Base-by-base conservation (phyloP, 2,329 filamentous ascomycete species). In the Tolypocladium nubicola region DNA sequence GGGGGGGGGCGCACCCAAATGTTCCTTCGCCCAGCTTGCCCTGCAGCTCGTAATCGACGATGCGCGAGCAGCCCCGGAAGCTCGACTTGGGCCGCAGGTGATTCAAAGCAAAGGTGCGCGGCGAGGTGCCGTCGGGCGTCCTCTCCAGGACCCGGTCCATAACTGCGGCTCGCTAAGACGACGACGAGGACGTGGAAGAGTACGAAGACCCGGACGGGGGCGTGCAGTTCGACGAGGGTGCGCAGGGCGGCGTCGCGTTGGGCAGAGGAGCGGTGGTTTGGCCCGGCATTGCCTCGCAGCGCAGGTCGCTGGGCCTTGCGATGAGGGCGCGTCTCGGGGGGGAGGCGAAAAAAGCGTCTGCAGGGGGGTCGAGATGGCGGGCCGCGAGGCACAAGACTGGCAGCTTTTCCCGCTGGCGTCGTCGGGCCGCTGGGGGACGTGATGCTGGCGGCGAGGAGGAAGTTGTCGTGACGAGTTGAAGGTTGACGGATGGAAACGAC, bases 11-110 rank as follows among this genome's bases (percentile, higher is more conserved):
- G 65, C 75, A 89, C 86, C 93, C 93, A 75, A 97, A 97, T 26
- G 93, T 97, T 60, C 93, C 93, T 71, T 97, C 93, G 64, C 93
- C 93, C 57, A 99, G 82, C 74, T 95, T 95, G 55, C 85, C 85
- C 63, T 88, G 75, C 41, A 94, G 76, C 64, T 92, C 88, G 70
- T 94, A 95, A 63, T 91, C 87, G 64, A 78, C 76, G 63, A 95
- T 91, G 66, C 83, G 84, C 53, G 91, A 94, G 77, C 93, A 97
- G 61, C 94, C 94, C 56, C 79, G 78, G 71, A 95, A 99, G 62
- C 82, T 86, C 59, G 73, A 74, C 67, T 74, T 76, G 53, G 77
- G 78, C 59, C 80, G 80, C 68, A 76, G 73, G 66, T 84, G 79
- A 55, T 77, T 76, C n/a, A 78, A 68, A 40, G 83, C 82, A 68